Base-by-base conservation (phyloP, 805 yeast genomes). In the Wickerhamiella cacticola region DNA sequence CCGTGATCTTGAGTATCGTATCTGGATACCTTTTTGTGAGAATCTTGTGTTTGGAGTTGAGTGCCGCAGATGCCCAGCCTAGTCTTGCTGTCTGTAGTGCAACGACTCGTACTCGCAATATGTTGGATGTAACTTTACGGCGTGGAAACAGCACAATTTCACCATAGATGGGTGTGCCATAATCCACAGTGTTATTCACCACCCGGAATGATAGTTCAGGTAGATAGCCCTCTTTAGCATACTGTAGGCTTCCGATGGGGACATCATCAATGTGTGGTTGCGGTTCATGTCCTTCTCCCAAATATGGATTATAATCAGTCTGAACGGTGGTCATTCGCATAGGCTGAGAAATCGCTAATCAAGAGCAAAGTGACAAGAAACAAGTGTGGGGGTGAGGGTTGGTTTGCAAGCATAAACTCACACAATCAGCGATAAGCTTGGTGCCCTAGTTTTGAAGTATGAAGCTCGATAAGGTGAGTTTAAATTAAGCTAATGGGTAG, bases 141-240 rank as follows among this genome's bases (percentile, higher is more conserved):
- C 44, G 44, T n/a, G 44, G 44, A n/a, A 40, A 40, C 21, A 40
- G 31, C 5, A 40, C 16, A 24, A 40, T n/a, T 15, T 40, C 44
- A 16, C 44, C 44, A 25, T 25, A 40, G 6, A 40, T 22, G 5
- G 44, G 44, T 10, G 44, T 25, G 5, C 44, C 44, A 16, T 40
- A 22, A 26, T 40, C 44, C 3, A 40, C 44, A 6, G 18, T 15
- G n/a, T 40, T 15, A 23, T 24, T 25, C 5, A 15, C 23, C 16
- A 40, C 31, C 13, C 26, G 25, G 21, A 40, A 40, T 4, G 44
- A 40, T 8, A 40, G 10, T 19, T 40, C 44, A 10, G 44, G 44
- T n/a, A 40, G 21, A 16, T 40, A 40, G 7, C 34, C 34, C 5
- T 18, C 44, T 16, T 21, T 21, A 21, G 41, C 41, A 21, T 36